Base-by-base conservation (phyloP, 331 rosid species). In the Arachis monticola region DNA sequence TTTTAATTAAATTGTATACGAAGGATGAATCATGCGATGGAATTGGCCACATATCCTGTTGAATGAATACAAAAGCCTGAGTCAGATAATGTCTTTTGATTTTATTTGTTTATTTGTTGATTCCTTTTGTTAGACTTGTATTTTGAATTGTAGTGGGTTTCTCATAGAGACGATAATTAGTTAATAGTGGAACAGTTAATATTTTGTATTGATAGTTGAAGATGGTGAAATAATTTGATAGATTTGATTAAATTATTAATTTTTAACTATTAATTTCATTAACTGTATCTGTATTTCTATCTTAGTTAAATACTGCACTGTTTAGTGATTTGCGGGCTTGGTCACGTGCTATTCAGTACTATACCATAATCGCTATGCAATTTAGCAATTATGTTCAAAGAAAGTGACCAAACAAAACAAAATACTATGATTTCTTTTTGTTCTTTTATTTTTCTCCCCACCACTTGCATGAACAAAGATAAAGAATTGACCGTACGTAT, bases 41-140 rank as follows among this genome's bases (percentile, higher is more conserved):
- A 42, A 41, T 53, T 41, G 35, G 40, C 41, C 72, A 52, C 46
- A 2, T 74, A 69, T 57, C 57, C 41, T n/a, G 60, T 42, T 42
- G 53, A 70, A 72, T 8, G 3, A 58, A 66, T 35, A 72, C 74
- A 40, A 72, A 72, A 6, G 64, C 66, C 51, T 10, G 64, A 73
- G 71, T 79, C 22, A 7, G 79, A 62, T n/a, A 40, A 35, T 0
- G 32, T 55, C 45, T 40, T 50, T 9, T 12, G 40, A 35, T 35
- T 35, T 35, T 35, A 35, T 35, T 4, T 35, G 40, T 35, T 35
- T 35, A 35, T 35, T 35, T 1, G 4, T 35, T 4, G 40, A 35
- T 35, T 35, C 40, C 4, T 35, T 35, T 35, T 35, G 40, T 35
- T 35, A 35, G 40, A 35, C 40, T 35, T 0, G 31, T 44, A 10